A percentile compares a stretch with the other conserved stretches of the same genome.
Conservation (phyloP, 768 basidiomycete genomes). For the Tricholomella constricta region DNA sequence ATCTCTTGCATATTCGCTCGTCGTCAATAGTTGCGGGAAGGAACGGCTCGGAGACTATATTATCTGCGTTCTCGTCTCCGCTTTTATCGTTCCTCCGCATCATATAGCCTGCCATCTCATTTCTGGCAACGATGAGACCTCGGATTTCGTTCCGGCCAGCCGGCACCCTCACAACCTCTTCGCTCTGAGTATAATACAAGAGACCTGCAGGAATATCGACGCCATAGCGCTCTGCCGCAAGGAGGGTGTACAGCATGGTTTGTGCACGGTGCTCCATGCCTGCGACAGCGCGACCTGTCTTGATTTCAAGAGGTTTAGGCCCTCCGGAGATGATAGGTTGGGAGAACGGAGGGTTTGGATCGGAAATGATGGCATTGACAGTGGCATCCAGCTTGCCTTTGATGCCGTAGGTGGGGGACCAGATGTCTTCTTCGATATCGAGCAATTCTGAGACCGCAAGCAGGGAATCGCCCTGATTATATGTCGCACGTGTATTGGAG, state of each 20-base stretch:
- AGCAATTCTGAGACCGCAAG: conserved; percentile 77
- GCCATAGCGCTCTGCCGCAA: conserved; percentile 90
- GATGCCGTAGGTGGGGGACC: conserved; percentile 92
- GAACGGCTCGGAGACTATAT: conserved; percentile 53
- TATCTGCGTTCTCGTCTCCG: conserved; percentile 16
- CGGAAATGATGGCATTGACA: conserved; percentile 66
- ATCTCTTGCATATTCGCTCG: conserved; percentile 72
- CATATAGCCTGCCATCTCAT: conserved; percentile 82
- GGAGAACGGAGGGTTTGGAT: conserved; percentile 33
- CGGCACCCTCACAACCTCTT: conserved; percentile 83
- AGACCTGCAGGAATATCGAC: conserved; percentile 79
- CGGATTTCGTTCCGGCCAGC: conserved; percentile 80
- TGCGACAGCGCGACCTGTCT: conserved; percentile 78
- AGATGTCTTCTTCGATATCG: conserved; percentile 96
- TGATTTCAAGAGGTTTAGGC: conserved; percentile 89
- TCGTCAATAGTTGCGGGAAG: conserved; percentile 89
- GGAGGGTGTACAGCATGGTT: conserved; percentile 94
- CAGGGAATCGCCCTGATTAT: conserved; percentile 47
- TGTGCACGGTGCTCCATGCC: conserved; percentile 96
- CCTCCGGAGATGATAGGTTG: conserved; percentile 31
- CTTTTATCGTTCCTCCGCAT: conserved; percentile 45
- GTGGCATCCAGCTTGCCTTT: conserved; percentile 97
- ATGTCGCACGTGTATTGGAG: conserved; percentile 61
- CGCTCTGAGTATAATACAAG: conserved; percentile 92
- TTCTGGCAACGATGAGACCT: conserved; percentile 78